Conservation (phyloP, 495 filamentous ascomycete genomes). For the Cetradonia linearis region DNA sequence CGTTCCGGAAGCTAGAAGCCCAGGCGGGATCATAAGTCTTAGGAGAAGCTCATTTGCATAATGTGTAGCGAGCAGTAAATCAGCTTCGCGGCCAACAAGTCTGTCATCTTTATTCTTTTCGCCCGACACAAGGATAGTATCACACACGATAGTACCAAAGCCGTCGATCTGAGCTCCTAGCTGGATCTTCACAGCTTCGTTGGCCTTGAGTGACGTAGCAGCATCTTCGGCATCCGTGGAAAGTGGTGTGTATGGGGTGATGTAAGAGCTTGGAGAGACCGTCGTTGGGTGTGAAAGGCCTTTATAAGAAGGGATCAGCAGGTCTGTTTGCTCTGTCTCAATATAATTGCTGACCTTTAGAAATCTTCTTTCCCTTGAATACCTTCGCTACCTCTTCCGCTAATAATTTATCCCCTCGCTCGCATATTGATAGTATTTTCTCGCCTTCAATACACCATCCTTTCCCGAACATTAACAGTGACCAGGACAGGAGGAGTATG, state of each 20-base stretch:
- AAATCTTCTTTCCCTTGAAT: constrained; percentile 94
- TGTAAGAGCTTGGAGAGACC: constrained; percentile 84
- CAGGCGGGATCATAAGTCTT: constrained; percentile 80
- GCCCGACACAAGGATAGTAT: constrained; percentile 65
- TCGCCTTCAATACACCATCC: constrained; percentile 71
- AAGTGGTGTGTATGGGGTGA: constrained; percentile 94
- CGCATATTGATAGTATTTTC: constrained; percentile 86
- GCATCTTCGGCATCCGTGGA: constrained; percentile 77
- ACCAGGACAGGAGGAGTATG: no score
- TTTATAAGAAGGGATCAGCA: constrained; percentile 27
- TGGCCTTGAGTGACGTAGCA: constrained; percentile 61
- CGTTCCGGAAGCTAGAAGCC: constrained; percentile 67
- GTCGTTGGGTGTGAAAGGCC: constrained; percentile 91
- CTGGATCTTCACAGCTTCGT: constrained; percentile 89
- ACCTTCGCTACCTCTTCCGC: constrained; percentile 91
- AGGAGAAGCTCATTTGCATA: constrained; percentile 93
- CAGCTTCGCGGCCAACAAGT: constrained; percentile 63
- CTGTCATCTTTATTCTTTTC: constrained; percentile 47
- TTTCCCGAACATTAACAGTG: constrained; percentile 32
- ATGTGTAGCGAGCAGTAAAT: constrained; percentile 81
- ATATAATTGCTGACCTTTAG: constrained; percentile 52
- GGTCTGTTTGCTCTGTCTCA: background rate
- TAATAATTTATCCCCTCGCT: constrained; percentile 88
- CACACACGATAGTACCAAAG: constrained; percentile 91
- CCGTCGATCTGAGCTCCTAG: constrained; percentile 97